Evolutionary conservation across 805 yeast genomes (phyloP).

Genomic region (Saccharomycopsis schoenii): DNA sequence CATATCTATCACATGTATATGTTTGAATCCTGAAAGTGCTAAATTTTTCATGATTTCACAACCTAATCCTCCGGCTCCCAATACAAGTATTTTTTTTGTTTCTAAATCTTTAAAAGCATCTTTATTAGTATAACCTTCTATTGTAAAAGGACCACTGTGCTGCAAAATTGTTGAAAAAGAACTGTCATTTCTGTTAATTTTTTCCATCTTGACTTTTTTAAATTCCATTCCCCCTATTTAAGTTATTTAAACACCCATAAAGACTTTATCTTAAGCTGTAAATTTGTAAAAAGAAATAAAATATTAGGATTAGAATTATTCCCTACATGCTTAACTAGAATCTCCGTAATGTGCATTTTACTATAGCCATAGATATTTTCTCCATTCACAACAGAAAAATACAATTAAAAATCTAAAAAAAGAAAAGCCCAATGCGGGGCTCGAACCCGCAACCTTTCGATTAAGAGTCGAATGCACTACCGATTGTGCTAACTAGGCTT

Average conservation of each 20-base stretch:
- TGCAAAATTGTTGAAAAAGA: constrained; percentile 4
- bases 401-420: neutral
- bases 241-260: too few species aligned
- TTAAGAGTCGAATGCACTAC: constrained; percentile 13
- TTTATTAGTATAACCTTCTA: neutral
- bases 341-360: too few species aligned
- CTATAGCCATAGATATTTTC: too few species aligned
- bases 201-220: constrained; percentile 6
- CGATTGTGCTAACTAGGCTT: constrained; percentile 11
- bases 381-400: too few species aligned
- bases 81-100: constrained; percentile 31
- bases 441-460: constrained; percentile 14
- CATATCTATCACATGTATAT: constrained; percentile 69
- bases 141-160: constrained; percentile 12
- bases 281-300: too few species aligned
- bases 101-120: constrained; percentile 1
- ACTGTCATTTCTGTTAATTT: neutral
- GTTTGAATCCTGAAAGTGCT: constrained; percentile 56
- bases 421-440: constrained; percentile 18
- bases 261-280: too few species aligned
- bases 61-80: constrained; percentile 82
- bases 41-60: constrained; percentile 71
- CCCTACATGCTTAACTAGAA: too few species aligned
- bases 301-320: too few species aligned
- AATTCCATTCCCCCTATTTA: neutral